A percentile compares a stretch with the other conserved stretches of the same genome.
Evolutionary conservation across 306 rosid genomes (phyloP).

Genomic region (Datisca glomerata): DNA sequence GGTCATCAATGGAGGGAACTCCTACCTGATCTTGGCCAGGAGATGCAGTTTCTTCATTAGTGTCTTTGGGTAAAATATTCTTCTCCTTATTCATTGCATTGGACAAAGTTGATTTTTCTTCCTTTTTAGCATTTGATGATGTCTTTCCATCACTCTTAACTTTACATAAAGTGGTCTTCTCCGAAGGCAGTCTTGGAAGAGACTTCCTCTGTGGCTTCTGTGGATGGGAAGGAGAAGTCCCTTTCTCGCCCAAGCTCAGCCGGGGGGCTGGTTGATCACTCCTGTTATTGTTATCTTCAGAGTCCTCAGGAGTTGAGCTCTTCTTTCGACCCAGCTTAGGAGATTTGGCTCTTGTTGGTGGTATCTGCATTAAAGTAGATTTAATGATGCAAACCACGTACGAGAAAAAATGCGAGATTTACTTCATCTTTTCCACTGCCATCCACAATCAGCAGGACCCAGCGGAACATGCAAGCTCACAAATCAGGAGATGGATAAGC

Average conservation of each 20-base stretch:
- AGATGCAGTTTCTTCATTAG: constrained; percentile 19
- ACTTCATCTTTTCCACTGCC: too few relatives aligned
- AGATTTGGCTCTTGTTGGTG: constrained; percentile 96
- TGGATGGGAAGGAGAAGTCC: constrained; percentile 27
- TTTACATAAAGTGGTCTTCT: constrained; percentile 38
- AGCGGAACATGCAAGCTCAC: too few relatives aligned
- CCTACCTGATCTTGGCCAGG: constrained; percentile 10
- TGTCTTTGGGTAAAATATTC: constrained; percentile 22
- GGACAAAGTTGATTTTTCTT: constrained; percentile 15
- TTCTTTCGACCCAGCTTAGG: constrained; percentile 95
- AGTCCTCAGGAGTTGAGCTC: constrained; percentile 32
- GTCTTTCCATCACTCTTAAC: constrained; percentile 29
- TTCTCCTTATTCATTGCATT: constrained; percentile 17
- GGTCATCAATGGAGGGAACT: constrained; percentile 22
- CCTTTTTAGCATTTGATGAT: constrained; percentile 22
- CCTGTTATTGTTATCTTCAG: constrained; percentile 33
- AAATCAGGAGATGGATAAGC: too few relatives aligned
- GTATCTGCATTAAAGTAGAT: constrained; percentile 48
- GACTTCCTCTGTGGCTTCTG: constrained; percentile 83
- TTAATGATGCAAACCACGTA: too few relatives aligned
- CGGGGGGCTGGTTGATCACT: constrained; percentile 36
- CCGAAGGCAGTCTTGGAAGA: constrained; percentile 76
- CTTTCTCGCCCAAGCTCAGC: constrained; percentile 66
- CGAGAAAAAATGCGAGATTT: too few relatives aligned
- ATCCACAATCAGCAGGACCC: too few relatives aligned